These are phyloP conservation scores for Trichoderma koningiopsis DNA, from an alignment of 2,329 filamentous ascomycete genomes.

Conservation along the genomic window DNA sequence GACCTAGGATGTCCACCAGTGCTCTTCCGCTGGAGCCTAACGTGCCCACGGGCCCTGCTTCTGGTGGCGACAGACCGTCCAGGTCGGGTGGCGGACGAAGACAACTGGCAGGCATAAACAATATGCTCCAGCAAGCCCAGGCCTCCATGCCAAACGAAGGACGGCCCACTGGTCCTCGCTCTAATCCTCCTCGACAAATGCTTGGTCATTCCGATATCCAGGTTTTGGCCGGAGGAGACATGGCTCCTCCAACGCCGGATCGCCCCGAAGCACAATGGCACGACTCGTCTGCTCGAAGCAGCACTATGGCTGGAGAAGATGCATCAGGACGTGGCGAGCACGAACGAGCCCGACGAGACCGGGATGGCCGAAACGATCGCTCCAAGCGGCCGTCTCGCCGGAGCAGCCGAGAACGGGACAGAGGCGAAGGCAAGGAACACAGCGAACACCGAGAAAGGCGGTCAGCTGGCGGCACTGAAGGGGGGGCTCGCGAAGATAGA, in stretches of 20 bases:
- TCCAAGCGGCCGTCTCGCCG: constrained; percentile 48
- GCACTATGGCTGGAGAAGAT: constrained; percentile 38
- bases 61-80: constrained; percentile 40
- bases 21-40: constrained; percentile 34
- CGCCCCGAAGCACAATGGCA: constrained; percentile 49
- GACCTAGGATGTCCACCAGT: constrained; percentile 33
- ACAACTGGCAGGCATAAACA: constrained; percentile 63
- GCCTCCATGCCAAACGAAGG: constrained; percentile 43
- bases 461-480: constrained; percentile 38
- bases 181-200: constrained; percentile 44
- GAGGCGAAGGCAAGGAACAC: constrained; percentile 47
- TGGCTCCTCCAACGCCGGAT: constrained; percentile 51
- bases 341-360: constrained; percentile 48
- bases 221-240: constrained; percentile 57
- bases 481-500: constrained; percentile 39
- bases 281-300: constrained; percentile 35
- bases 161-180: constrained; percentile 41
- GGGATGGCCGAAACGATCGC: constrained; percentile 46
- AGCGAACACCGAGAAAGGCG: constrained; percentile 50
- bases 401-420: constrained; percentile 54
- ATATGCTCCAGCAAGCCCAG: constrained; percentile 56
- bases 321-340: constrained; percentile 39
- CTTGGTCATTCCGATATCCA: constrained; percentile 59
- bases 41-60: constrained; percentile 43
- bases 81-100: constrained; percentile 48